phyloP scores from a whole-genome alignment of 1,284 basidiomycete genomes.

The Neolentinus lepideus region DNA sequence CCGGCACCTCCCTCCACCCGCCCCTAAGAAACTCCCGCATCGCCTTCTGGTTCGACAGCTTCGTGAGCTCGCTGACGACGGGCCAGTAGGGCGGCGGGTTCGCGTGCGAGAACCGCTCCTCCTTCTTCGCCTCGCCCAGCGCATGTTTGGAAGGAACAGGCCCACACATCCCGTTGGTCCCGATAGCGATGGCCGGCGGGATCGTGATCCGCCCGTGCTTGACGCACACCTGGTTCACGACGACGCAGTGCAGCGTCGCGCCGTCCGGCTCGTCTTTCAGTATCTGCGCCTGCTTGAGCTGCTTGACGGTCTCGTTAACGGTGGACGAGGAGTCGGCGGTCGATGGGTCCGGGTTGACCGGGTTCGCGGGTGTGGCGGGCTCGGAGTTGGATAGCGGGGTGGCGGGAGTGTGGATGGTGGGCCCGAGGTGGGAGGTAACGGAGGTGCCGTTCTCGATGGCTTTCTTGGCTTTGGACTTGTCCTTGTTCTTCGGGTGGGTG shows the following conservation, averaged over 20 bases:
- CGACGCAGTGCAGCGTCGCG: slow-evolving; percentile 58
- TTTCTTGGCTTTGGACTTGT: slow-evolving; percentile 10
- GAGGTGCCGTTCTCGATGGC: slow-evolving; percentile 1
- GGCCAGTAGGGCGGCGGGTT: slow-evolving; percentile 51
- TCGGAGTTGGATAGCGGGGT: slow-evolving; percentile 16
- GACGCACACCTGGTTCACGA: slow-evolving; percentile 65
- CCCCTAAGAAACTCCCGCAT: slow-evolving; percentile 40
- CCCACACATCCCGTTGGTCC: slow-evolving; percentile 43
- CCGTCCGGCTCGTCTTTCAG: slow-evolving; percentile 43
- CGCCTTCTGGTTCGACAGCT: slow-evolving; percentile 25
- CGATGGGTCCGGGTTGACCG: slow-evolving; percentile 7
- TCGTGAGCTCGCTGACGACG: slow-evolving; percentile 31
- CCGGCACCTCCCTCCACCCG: slow-evolving; percentile 51
- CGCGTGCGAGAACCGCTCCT: slow-evolving; percentile 27
- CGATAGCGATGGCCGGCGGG: slow-evolving; percentile 57
- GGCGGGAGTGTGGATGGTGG: slow-evolving; percentile 19
- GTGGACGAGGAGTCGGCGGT: slow-evolving; percentile 18
- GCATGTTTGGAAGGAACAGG: slow-evolving; percentile 14
- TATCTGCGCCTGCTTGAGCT: slow-evolving; percentile 11
- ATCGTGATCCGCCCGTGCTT: slow-evolving; percentile 73
- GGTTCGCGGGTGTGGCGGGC: slow-evolving; percentile 15
- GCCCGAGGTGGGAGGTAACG: slow-evolving; percentile 13
- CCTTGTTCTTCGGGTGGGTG: slow-evolving; percentile 41
- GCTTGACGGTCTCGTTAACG: slow-evolving; percentile 22
- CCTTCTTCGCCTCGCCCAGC: background rate